Percentiles rank a stretch among this genome's conserved stretches.
phyloP scores from a whole-genome alignment of 495 filamentous ascomycete species.

The Aspergillus diversus region DNA sequence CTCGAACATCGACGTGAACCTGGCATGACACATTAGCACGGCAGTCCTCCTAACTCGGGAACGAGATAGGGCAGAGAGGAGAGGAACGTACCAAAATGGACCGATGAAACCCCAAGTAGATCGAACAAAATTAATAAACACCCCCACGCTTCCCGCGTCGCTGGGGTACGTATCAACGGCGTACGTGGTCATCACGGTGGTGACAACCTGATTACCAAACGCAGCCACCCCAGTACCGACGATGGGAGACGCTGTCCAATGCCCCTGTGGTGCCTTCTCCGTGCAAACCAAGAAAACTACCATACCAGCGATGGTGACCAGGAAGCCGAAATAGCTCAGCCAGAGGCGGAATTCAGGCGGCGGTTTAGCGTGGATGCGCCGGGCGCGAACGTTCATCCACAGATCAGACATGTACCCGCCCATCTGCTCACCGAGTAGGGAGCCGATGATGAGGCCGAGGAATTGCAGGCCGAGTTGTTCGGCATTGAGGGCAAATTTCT shows the following conservation, averaged over 20 bases:
- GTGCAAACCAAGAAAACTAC: slow-evolving; percentile 55
- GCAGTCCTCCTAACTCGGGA: not conserved
- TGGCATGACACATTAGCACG: slow-evolving; percentile 10
- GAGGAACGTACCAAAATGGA: slow-evolving; percentile 52
- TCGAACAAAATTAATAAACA: slow-evolving; percentile 60
- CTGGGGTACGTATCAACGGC: slow-evolving; percentile 57
- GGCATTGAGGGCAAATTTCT: slow-evolving; percentile 55
- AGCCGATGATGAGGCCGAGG: slow-evolving; percentile 56
- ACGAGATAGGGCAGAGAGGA: not conserved
- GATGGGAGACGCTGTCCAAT: slow-evolving; percentile 53
- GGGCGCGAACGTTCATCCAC: slow-evolving; percentile 52
- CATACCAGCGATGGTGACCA: slow-evolving; percentile 51
- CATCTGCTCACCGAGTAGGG: slow-evolving; percentile 58
- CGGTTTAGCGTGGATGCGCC: slow-evolving; percentile 37
- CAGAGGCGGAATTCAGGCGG: slow-evolving; percentile 54
- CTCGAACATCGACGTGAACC: slow-evolving; percentile 55
- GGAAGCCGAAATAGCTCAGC: slow-evolving; percentile 55
- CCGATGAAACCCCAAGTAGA: slow-evolving; percentile 64
- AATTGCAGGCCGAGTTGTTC: slow-evolving; percentile 59
- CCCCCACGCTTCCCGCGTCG: slow-evolving; percentile 54
- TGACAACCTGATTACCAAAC: slow-evolving; percentile 60
- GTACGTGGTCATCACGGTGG: slow-evolving; percentile 60
- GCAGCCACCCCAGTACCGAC: slow-evolving; percentile 56
- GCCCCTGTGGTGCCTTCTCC: slow-evolving; percentile 38
- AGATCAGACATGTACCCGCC: slow-evolving; percentile 53